Base-by-base conservation (phyloP, 2,329 filamentous ascomycete genomes). In the Colletotrichum orbiculare region DNA sequence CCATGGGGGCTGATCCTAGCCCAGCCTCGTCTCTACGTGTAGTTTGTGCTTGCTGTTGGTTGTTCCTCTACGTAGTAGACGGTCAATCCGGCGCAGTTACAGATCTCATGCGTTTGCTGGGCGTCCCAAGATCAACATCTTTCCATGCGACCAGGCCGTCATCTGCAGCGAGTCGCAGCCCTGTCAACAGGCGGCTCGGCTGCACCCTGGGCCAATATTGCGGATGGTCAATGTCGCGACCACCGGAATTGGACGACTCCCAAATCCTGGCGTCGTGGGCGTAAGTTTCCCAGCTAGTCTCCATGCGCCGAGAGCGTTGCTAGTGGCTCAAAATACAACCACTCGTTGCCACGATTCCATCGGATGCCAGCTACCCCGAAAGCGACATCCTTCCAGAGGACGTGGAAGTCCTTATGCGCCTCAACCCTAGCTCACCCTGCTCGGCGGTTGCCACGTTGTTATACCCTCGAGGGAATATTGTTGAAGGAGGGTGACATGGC, bases 401-500 rank as follows among this genome's bases (percentile, higher is more conserved):
- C 25, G 25, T 25, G 25, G 25, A 25, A 25, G 25, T 25, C 13
- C 15, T 46, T 37, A 46, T 43, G n/a, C 11, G 33, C 15, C 37
- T 38, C 25, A 17, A 55, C 46, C 4, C 25, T 17, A 33, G n/a
- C 25, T 58, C n/a, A 25, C 17, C 45, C 12, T 5, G n/a, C 8
- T 43, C 33, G 9, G 25, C 41, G 25, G 9, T 17, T 38, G 50
- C 52, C 62, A 47, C 52, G 25, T 52, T 41, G 46, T 62, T 35
- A n/a, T 6, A 8, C 35, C 15, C 46, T 48, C 11, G 34, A 25
- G 25, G 38, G 9, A 13, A 17, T 15, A 33, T 12, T 33, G 38
- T 15, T 47, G 35, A 56, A 38, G 50, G 62, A 62, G 57, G 52
- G 57, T 61, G 52, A 56, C 57, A 65, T 62, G 42, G 52, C 46